Conservation (phyloP, 2,329 filamentous ascomycete genomes). For the Botryotinia convoluta region DNA sequence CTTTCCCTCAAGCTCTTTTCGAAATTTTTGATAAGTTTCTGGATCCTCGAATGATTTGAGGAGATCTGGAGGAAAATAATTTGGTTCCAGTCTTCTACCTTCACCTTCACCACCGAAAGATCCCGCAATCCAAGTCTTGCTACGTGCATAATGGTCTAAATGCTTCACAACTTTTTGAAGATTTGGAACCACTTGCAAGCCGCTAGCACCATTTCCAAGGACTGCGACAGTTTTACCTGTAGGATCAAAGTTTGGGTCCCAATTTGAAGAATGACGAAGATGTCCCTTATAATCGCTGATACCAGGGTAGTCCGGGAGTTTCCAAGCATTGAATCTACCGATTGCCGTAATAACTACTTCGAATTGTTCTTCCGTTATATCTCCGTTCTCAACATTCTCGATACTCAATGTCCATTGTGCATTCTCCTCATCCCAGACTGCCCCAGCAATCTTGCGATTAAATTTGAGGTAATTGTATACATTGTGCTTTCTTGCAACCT, state of each 20-base stretch:
- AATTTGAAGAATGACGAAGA: constrained; percentile 59
- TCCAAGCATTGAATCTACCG: constrained; percentile 66
- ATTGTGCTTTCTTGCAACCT: constrained; percentile 59
- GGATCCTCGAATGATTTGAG: constrained; percentile 55
- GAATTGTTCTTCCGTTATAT: constrained; percentile 45
- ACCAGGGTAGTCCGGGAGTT: constrained; percentile 58
- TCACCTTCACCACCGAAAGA: constrained; percentile 41
- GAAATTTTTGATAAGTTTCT: constrained; percentile 56
- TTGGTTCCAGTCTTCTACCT: constrained; percentile 44
- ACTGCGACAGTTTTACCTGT: constrained; percentile 47
- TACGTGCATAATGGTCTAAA: constrained; percentile 41
- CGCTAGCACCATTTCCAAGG: constrained; percentile 51
- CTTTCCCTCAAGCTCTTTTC: constrained; percentile 55
- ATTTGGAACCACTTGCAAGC: constrained; percentile 50
- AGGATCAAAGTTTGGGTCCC: constrained; percentile 52
- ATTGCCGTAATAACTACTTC: constrained; percentile 63
- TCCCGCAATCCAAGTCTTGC: constrained; percentile 59
- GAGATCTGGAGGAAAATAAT: constrained; percentile 53
- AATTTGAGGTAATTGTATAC: constrained; percentile 59
- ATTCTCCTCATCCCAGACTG: constrained; percentile 52
- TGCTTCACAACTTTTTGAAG: constrained; percentile 36
- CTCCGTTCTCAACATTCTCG: constrained; percentile 40
- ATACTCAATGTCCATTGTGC: constrained; percentile 51
- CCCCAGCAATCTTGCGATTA: constrained; percentile 52
- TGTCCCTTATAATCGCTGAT: constrained; percentile 48